Evolutionary conservation across 441 rosid genomes (phyloP).

Genomic region (Euphorbia celastroides): DNA sequence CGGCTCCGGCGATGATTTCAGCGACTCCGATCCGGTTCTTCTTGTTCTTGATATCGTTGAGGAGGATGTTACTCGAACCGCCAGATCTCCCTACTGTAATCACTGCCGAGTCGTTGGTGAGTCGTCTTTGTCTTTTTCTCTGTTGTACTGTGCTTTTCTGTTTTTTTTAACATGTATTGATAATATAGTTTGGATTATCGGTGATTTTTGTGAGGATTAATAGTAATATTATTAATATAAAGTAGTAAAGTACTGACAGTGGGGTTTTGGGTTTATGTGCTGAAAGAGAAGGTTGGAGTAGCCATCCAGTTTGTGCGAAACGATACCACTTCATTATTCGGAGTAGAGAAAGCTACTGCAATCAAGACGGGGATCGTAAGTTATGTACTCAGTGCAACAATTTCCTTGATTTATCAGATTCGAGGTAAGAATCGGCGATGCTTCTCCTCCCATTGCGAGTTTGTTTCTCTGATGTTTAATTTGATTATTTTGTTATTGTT

Average conservation of each 20-base stretch:
- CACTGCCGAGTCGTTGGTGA: constrained; percentile 81
- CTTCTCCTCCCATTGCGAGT: background rate
- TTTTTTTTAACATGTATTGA: background rate
- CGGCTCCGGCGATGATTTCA: constrained; percentile 44
- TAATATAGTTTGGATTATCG: background rate
- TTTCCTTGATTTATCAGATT: constrained; percentile 32
- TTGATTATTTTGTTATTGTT: background rate
- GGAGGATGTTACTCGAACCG: constrained; percentile 57
- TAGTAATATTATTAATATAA: background rate
- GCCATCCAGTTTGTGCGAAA: constrained; percentile 62
- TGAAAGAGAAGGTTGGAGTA: constrained; percentile 58
- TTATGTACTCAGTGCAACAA: constrained; percentile 43
- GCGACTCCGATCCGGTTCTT: constrained; percentile 29
- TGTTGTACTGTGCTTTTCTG: background rate
- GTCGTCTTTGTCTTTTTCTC: constrained; percentile 19
- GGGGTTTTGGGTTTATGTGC: background rate
- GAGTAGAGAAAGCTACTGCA: constrained; percentile 21
- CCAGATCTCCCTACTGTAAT: constrained; percentile 68
- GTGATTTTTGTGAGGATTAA: background rate
- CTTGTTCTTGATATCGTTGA: constrained; percentile 52
- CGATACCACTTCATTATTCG: constrained; percentile 66
- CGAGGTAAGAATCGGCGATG: constrained; percentile 21
- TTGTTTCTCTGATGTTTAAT: background rate
- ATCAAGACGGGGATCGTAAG: constrained; percentile 17
- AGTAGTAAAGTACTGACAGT: background rate